These are phyloP conservation scores for Golubevia sp. DNA, from an alignment of 1,284 basidiomycete species.

Conservation along the genomic window DNA sequence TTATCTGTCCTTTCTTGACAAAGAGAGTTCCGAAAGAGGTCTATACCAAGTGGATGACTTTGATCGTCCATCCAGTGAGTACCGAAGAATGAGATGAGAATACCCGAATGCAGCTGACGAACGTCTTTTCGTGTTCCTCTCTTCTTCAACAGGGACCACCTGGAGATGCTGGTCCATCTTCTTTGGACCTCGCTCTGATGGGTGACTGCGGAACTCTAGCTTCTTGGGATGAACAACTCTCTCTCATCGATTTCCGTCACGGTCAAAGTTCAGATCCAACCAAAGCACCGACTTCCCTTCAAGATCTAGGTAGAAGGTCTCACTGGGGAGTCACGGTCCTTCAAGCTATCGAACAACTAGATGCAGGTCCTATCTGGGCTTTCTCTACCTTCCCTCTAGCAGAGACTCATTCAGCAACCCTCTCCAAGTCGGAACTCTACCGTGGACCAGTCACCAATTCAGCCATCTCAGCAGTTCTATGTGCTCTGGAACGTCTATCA, in stretches of 20 bases:
- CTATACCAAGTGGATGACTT: slow-evolving; percentile 63
- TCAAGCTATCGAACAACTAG: slow-evolving; percentile 64
- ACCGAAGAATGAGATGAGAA: neutral
- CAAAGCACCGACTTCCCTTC: slow-evolving; percentile 6
- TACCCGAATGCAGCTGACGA: no score
- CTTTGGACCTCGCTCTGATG: slow-evolving; percentile 64
- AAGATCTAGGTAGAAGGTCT: slow-evolving; percentile 26
- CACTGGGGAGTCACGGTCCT: slow-evolving; percentile 65
- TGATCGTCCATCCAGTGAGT: slow-evolving; percentile 63
- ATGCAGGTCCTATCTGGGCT: slow-evolving; percentile 65
- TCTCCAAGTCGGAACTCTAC: slow-evolving; percentile 64
- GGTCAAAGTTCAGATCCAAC: neutral
- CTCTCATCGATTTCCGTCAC: slow-evolving; percentile 41
- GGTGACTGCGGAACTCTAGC: slow-evolving; percentile 62
- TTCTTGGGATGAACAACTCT: slow-evolving; percentile 53
- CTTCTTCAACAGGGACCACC: slow-evolving; percentile 56
- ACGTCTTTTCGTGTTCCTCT: no score
- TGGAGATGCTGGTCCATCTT: slow-evolving; percentile 64
- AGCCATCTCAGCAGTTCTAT: slow-evolving; percentile 61
- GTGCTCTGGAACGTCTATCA: slow-evolving; percentile 62
- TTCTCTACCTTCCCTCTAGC: slow-evolving; percentile 64
- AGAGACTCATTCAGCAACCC: slow-evolving; percentile 14
- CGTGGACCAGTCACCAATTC: slow-evolving; percentile 62
- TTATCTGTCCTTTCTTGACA: slow-evolving; percentile 65
- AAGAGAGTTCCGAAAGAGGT: slow-evolving; percentile 63